Conservation (phyloP, 2,329 filamentous ascomycete species). For the Beauveria caledonica region DNA sequence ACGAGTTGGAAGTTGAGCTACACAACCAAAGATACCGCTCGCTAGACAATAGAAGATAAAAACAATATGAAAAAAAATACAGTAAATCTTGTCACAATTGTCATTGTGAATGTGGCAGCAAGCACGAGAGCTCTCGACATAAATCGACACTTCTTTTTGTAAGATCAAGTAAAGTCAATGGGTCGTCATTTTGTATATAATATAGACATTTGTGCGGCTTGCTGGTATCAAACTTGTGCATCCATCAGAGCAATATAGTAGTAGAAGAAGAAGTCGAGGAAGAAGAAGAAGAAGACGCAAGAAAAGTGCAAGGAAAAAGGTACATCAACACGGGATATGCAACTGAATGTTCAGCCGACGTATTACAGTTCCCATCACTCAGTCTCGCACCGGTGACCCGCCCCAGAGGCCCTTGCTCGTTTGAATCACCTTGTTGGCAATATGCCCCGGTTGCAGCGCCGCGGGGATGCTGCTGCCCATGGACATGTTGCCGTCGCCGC, state of each 20-base stretch:
- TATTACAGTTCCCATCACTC: not conserved
- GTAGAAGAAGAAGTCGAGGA: not conserved
- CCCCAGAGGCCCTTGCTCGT: constrained; percentile 58
- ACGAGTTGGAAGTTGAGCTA: constrained; percentile 12
- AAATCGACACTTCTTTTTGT: not conserved
- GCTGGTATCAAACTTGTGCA: not conserved
- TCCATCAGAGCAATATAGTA: not conserved
- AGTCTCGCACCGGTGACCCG: constrained; percentile 22
- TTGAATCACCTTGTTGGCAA: constrained; percentile 51
- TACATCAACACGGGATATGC: not conserved
- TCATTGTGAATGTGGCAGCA: too few species aligned
- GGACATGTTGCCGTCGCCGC: constrained; percentile 31
- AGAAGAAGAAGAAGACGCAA: not conserved
- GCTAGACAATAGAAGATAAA: constrained; percentile 22
- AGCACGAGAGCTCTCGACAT: too few species aligned
- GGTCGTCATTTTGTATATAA: not conserved
- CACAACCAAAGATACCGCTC: constrained; percentile 32
- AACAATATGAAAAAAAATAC: constrained; percentile 4
- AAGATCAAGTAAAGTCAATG: not conserved
- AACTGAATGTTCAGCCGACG: too few species aligned
- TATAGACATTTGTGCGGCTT: not conserved
- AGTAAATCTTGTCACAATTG: not conserved
- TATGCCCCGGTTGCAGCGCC: constrained; percentile 45
- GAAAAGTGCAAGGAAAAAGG: not conserved
- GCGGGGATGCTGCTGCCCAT: constrained; percentile 42